Evolutionary conservation across 306 rosid genomes (phyloP).

Genomic region (Cucurbita ficifolia): DNA sequence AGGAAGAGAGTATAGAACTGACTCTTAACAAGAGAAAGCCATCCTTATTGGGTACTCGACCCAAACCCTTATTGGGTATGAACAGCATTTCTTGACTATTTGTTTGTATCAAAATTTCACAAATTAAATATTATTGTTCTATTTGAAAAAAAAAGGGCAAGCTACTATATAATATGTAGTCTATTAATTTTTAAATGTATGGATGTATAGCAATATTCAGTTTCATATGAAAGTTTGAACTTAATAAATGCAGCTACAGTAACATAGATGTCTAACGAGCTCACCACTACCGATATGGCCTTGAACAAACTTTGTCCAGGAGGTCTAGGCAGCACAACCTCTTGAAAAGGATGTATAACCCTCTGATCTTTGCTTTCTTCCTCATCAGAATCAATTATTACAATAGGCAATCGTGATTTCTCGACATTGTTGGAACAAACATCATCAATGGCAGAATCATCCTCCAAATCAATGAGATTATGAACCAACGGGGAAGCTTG

Average conservation of each 20-base stretch:
- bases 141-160: background rate
- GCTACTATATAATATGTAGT: background rate
- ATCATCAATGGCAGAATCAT: conserved; percentile 5
- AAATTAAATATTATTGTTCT: background rate
- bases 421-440: conserved; percentile 5
- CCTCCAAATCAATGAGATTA: conserved; percentile 41
- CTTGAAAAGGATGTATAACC: conserved; percentile 25
- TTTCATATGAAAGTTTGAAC: background rate
- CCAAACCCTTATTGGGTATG: too few species aligned
- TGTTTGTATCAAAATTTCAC: background rate
- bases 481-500: conserved; percentile 4
- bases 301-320: conserved; percentile 20
- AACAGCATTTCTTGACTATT: background rate
- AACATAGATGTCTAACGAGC: conserved; percentile 9
- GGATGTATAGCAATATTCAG: background rate
- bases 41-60: background rate
- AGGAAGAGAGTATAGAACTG: background rate
- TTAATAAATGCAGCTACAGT: background rate
- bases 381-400: conserved; percentile 70
- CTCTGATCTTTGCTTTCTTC: conserved; percentile 36
- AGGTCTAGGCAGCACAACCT: conserved; percentile 23
- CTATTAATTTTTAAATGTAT: background rate
- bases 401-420: conserved; percentile 18
- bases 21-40: background rate
- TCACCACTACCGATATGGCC: conserved; percentile 36